Evolutionary conservation across 345 rosid genomes (phyloP).

Genomic region (Moringa oleifera): DNA sequence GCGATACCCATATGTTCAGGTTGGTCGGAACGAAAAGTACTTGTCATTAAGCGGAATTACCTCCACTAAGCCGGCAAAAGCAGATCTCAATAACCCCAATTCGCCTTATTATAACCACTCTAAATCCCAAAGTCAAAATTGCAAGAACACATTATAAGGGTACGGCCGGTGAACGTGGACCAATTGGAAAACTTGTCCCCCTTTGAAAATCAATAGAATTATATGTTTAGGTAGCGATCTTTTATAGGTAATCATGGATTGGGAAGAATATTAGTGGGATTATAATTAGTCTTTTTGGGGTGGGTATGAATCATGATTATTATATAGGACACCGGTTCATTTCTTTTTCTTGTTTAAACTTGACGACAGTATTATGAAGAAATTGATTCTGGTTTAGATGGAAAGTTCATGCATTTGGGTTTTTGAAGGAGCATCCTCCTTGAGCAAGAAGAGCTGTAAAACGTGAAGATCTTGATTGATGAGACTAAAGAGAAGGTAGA

Average conservation of each 20-base stretch:
- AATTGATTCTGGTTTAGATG: neutral
- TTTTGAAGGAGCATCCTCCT: neutral
- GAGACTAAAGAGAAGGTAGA: no score
- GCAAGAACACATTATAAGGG: neutral
- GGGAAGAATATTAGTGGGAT: no score
- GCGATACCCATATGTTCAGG: no score
- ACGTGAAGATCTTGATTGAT: no score
- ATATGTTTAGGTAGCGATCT: neutral
- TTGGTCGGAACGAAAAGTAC: no score
- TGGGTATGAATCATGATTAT: slow-evolving; percentile 20
- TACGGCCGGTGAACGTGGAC: neutral
- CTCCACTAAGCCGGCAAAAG: neutral
- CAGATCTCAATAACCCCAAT: neutral
- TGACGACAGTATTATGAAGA: no score
- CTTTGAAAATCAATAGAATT: no score
- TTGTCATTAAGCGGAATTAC: neutral
- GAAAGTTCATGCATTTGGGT: neutral
- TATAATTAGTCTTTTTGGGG: slow-evolving; percentile 15
- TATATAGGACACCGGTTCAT: neutral
- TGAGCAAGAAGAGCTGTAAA: no score
- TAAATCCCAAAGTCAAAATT: slow-evolving; percentile 1
- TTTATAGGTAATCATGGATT: no score
- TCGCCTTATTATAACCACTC: neutral
- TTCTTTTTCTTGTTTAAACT: neutral
- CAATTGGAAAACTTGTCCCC: no score